Percentiles rank a stretch among this genome's conserved stretches.
phyloP scores from a whole-genome alignment of 1,139 yeast species.

The Pichia norvegensis region DNA sequence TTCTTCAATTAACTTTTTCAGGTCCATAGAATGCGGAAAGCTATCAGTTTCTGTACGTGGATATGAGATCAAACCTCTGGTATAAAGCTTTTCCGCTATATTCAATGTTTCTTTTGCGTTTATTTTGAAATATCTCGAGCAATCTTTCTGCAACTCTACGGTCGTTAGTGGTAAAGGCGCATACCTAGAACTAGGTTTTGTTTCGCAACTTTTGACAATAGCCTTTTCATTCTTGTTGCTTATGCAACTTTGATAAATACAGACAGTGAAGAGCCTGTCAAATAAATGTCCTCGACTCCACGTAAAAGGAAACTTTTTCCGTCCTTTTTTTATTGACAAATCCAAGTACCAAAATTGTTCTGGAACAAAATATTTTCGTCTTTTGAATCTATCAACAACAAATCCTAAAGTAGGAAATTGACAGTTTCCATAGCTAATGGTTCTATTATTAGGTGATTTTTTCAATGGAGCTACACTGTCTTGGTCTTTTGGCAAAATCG shows the following conservation, averaged over 20 bases:
- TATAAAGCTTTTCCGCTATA: conserved; percentile 81
- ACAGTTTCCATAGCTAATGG: conserved; percentile 83
- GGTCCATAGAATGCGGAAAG: conserved; percentile 71
- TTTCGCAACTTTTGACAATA: conserved; percentile 42
- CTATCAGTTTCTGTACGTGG: conserved; percentile 97
- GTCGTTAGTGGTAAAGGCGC: conserved; percentile 91
- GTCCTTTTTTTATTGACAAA: conserved; percentile 40
- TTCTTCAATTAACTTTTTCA: conserved; percentile 48
- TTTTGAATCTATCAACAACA: conserved; percentile 84
- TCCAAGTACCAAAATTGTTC: conserved; percentile 78
- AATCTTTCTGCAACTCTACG: conserved; percentile 86
- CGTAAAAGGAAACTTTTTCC: conserved; percentile 34
- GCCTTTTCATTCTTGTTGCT: conserved; percentile 36
- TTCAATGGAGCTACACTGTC: not conserved
- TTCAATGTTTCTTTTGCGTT: conserved; percentile 78
- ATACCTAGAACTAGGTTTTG: conserved; percentile 65
- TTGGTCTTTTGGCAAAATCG: conserved; percentile 13
- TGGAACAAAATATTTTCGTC: conserved; percentile 62
- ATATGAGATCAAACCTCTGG: conserved; percentile 79
- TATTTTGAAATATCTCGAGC: conserved; percentile 65
- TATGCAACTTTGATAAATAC: conserved; percentile 63
- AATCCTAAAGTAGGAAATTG: conserved; percentile 97
- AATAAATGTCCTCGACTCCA: conserved; percentile 72
- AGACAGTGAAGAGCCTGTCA: conserved; percentile 58
- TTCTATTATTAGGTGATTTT: conserved; percentile 8